A percentile compares a stretch with the other conserved stretches of the same genome.
Evolutionary conservation across 2,329 filamentous ascomycete species (phyloP).

Genomic region (Clonostachys chloroleuca): DNA sequence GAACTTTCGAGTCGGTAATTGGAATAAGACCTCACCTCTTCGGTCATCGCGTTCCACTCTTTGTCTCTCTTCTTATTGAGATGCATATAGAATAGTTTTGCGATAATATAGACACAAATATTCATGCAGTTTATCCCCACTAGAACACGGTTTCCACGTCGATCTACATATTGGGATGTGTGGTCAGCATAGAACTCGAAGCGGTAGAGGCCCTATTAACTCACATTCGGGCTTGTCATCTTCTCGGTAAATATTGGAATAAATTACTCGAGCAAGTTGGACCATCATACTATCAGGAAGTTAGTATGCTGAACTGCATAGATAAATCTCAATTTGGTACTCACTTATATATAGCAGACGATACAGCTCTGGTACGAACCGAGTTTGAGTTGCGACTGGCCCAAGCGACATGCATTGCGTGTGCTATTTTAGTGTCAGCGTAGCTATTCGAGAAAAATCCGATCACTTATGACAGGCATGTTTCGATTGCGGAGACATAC

Average conservation of each 20-base stretch:
- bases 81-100: conserved; percentile 24
- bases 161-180: not conserved
- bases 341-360: conserved; percentile 56
- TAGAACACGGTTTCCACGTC: conserved; percentile 46
- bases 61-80: conserved; percentile 18
- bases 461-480: no score
- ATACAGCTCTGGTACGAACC: conserved; percentile 57
- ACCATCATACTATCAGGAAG: conserved; percentile 28
- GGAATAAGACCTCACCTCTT: conserved; percentile 13
- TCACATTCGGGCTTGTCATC: conserved; percentile 14
- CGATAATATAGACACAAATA: conserved; percentile 16
- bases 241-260: conserved; percentile 30
- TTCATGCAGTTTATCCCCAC: conserved; percentile 38
- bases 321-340: not conserved
- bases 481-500: not conserved
- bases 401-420: conserved; percentile 39
- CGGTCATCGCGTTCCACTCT: conserved; percentile 37
- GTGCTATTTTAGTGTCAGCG: not conserved
- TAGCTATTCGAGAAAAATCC: no score
- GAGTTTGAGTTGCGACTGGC: conserved; percentile 53
- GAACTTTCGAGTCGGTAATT: not conserved
- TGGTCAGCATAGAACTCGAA: not conserved
- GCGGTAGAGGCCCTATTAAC: conserved; percentile 4
- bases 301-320: not conserved
- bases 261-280: conserved; percentile 34